Base-by-base conservation (phyloP, 768 basidiomycete species). In the Phaeotremella skinneri region DNA sequence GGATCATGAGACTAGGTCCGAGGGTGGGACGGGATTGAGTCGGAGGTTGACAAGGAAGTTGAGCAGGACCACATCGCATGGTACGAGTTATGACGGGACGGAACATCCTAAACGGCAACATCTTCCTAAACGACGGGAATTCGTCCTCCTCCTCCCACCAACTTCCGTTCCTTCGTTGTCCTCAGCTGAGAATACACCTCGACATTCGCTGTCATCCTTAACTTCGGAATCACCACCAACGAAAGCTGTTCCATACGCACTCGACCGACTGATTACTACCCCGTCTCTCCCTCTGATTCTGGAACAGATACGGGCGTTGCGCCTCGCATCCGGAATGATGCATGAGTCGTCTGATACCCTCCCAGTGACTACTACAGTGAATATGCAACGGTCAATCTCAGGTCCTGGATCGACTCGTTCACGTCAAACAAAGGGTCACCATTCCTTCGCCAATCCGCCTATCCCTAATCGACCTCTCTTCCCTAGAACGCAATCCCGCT, bases 121-220 rank as follows among this genome's bases (percentile, higher is more conserved):
- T 43, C n/a, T 59, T 23, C 65, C 63, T 14, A 48, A 55, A 34
- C 53, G 58, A 51, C 47, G 75, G 51, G 72, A 75, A 42, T 76
- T 76, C 53, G 68, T 57, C 4, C 49, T 76, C 49, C 62, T 74
- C 16, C 27, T 76, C 3, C 75, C 75, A 41, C 58, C 60, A 43
- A 23, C 50, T 49, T n/a, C 23, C 25, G 9, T 42, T 48, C 34
- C 29, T 55, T 1, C 51, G 47, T 9, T 26, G 29, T 29, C 47
- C 1, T 50, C 51, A 25, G 17, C 26, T 2, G 55, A n/a, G n/a
- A n/a, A 61, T 17, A 37, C 59, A 17, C 25, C 52, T 32, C 16
- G 41, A 54, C 16, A 47, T 11, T 48, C 58, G 14, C 4, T 32
- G 11, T 13, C 37, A 9, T 56, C 49, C 2, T 14, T 37, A n/a